These are phyloP conservation scores for Prunus persica DNA, from an alignment of 306 rosid genomes.

Conservation along the genomic window DNA sequence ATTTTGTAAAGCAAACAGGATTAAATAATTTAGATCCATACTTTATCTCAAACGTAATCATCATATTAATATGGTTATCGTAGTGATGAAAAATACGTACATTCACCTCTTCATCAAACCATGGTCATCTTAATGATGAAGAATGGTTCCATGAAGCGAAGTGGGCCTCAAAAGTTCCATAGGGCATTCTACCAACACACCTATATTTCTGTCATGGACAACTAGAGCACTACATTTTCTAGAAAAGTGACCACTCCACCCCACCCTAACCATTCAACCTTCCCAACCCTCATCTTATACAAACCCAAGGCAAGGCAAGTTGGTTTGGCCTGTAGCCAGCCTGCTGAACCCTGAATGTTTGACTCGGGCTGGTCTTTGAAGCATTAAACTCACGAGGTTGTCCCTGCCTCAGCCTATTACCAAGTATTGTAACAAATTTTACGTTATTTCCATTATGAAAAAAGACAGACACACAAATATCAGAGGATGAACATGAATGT, in stretches of 20 bases:
- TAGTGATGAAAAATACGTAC: background rate
- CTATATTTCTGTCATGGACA: background rate
- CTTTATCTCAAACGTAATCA: background rate
- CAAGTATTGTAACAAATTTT: background rate
- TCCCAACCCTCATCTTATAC: background rate
- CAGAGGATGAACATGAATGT: background rate
- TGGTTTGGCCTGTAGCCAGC: background rate
- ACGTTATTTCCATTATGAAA: background rate
- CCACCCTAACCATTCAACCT: background rate
- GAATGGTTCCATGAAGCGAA: background rate
- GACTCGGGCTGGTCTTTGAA: background rate
- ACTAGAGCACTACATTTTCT: background rate
- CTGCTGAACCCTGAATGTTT: background rate
- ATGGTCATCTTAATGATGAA: background rate
- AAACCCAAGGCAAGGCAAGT: background rate
- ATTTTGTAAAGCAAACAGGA: background rate
- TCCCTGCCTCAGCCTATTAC: background rate
- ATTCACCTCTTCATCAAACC: background rate
- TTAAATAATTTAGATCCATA: background rate
- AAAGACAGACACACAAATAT: background rate
- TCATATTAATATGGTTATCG: background rate
- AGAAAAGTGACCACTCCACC: background rate
- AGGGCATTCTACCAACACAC: background rate
- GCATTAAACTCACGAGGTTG: background rate
- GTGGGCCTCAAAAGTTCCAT: background rate